Evolutionary conservation across 768 basidiomycete species (phyloP).

Genomic region (Pleurotus salmoneostramineus): DNA sequence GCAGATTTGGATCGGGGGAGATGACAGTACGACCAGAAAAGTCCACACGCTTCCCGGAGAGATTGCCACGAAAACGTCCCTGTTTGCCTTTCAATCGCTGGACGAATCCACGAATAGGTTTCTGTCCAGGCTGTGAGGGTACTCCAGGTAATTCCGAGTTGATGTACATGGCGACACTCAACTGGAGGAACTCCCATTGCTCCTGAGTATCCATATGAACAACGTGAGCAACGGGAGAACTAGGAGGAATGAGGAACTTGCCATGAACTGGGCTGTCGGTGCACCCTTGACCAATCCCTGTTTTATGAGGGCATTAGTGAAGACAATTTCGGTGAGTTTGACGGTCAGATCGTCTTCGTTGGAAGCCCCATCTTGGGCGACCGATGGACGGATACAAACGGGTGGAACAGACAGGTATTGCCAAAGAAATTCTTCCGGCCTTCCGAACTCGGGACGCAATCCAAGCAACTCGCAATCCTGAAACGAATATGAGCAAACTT

Average conservation of each 20-base stretch:
- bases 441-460: constrained; percentile 78
- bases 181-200: constrained; percentile 97
- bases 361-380: constrained; percentile 95
- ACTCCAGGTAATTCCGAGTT: constrained; percentile 97
- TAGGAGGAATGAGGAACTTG: constrained; percentile 19
- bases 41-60: constrained; percentile 98
- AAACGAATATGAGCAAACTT: not conserved
- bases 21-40: constrained; percentile 98
- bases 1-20: constrained; percentile 97
- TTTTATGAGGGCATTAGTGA: constrained; percentile 89
- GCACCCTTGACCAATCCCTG: constrained; percentile 85
- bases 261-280: constrained; percentile 89
- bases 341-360: constrained; percentile 99
- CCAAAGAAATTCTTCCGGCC: constrained; percentile 98
- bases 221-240: not conserved
- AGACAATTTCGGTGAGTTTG: constrained; percentile 95
- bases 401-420: constrained; percentile 98
- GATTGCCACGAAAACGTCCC: constrained; percentile 96
- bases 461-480: constrained; percentile 96
- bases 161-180: constrained; percentile 95
- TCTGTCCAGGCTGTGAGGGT: constrained; percentile 80
- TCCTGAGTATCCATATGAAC: constrained; percentile 45
- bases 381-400: constrained; percentile 95
- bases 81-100: constrained; percentile 99
- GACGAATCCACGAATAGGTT: constrained; percentile 96